Percentiles rank a stretch among this genome's conserved stretches.
Conservation (phyloP, 2,329 filamentous ascomycete genomes). For the Epichloe elymi region DNA sequence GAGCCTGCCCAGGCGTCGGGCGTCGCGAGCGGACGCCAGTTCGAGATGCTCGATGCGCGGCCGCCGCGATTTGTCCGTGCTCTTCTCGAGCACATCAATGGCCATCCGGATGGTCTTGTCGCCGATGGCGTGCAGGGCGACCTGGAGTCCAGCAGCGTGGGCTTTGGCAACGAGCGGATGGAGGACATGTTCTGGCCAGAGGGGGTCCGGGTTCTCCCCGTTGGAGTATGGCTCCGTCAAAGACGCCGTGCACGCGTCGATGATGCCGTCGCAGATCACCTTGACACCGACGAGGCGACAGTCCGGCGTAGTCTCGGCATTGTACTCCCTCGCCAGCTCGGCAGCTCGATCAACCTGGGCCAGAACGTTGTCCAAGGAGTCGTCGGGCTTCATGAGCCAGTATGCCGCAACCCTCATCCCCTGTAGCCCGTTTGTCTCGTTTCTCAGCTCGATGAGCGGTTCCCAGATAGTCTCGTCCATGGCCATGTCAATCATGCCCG, state of each 20-base stretch:
- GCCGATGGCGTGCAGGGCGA: constrained; percentile 53
- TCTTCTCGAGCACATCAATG: constrained; percentile 38
- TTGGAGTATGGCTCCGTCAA: constrained; percentile 45
- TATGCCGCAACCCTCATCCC: constrained; percentile 38
- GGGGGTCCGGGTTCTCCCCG: constrained; percentile 29
- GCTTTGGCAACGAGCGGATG: constrained; percentile 41
- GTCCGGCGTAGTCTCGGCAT: constrained; percentile 21
- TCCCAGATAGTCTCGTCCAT: constrained; percentile 47
- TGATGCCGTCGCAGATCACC: constrained; percentile 50
- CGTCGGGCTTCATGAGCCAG: constrained; percentile 41
- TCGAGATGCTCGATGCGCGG: constrained; percentile 56
- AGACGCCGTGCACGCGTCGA: constrained; percentile 52
- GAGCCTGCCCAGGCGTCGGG: constrained; percentile 38
- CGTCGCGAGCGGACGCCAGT: constrained; percentile 41
- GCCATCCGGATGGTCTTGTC: constrained; percentile 44
- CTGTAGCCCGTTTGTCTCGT: constrained; percentile 15
- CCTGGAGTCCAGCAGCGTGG: constrained; percentile 40
- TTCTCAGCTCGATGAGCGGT: constrained; percentile 30
- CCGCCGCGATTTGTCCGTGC: constrained; percentile 30
- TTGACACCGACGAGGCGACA: constrained; percentile 47
- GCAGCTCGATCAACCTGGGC: constrained; percentile 37
- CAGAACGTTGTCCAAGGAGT: constrained; percentile 25
- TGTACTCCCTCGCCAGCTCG: constrained; percentile 25
- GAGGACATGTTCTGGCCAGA: constrained; percentile 42
- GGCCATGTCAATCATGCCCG: constrained; percentile 45